Base-by-base conservation (phyloP, 1,139 yeast genomes). In the Arxiozyma slooffiae region DNA sequence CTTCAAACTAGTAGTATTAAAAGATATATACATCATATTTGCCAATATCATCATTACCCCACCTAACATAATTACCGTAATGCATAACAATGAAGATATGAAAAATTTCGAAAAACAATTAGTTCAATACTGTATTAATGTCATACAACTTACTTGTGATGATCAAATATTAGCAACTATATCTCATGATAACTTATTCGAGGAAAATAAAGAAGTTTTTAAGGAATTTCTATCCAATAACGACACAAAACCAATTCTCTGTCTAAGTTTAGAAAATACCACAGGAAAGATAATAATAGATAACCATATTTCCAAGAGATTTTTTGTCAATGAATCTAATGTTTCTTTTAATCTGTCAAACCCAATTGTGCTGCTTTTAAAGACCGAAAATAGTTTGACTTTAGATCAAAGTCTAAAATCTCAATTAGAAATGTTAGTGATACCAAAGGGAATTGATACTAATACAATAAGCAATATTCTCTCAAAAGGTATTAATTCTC, bases 391-490 rank as follows among this genome's bases (percentile, higher is more conserved):
- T 11, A 36, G 23, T 1, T 17, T 60, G 18, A 24, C 30, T 20
- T 16, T 18, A 20, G 22, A 14, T 20, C 20, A 9, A 42, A 18
- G 23, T 2, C 16, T 58, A 40, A 55, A 48, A 50, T 50, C 46
- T 52, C 80, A 60, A 45, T 30, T 60, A 20, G 52, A 42, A 34
- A 30, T 42, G 9, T 18, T 42, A 6, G 30, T 42, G 9, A 20
- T 42, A 18, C 45, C 45, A 9, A 42, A 34, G 17, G 45, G 20
- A 7, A 23, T 51, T 7, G 50, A 55, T 6, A 79, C 77, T 55
- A 86, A 83, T 51, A 74, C 76, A 36, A 61, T 88, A n/a, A 73
- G 81, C 57, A 70, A 79, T 0, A 68, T 88, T 44, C 67, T 88
- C 30, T 78, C 75, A 52, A 69, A 71, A 30, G 84, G 82, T 17